A percentile compares a stretch with the other conserved stretches of the same genome.
Conservation (phyloP, 208 protist species). For the Leishmania arabica region DNA sequence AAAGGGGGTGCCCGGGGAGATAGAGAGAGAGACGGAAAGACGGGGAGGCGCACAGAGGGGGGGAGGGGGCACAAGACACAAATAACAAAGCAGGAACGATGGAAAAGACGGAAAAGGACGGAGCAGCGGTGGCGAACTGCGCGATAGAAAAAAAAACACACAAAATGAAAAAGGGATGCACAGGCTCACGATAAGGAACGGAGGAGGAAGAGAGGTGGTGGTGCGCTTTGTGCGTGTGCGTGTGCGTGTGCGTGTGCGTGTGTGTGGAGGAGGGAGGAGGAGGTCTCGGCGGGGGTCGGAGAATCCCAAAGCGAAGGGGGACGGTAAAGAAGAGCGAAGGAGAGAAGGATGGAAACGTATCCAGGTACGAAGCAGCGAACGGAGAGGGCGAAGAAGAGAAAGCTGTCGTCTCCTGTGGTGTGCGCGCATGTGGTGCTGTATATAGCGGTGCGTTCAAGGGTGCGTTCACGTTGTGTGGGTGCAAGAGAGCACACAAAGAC, state of each 20-base stretch:
- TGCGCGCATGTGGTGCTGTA: background rate
- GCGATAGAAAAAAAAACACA: no score
- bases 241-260: background rate
- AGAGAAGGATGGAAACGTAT: background rate
- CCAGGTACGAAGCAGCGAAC: background rate
- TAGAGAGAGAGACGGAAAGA: no score
- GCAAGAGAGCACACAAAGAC: background rate
- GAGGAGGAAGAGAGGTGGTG: background rate
- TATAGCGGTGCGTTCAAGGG: background rate
- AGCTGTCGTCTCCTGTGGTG: background rate
- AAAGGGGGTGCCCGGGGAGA: background rate
- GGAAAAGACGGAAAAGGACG: background rate
- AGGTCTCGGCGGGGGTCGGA: background rate
- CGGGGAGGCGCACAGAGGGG: background rate
- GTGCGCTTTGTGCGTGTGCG: background rate
- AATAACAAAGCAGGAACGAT: background rate
- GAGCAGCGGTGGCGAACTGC: background rate
- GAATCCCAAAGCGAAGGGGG: background rate
- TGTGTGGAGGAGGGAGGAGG: background rate
- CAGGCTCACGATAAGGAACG: background rate
- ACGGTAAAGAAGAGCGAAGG: slow-evolving; percentile 1
- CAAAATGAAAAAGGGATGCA: background rate
- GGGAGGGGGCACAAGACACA: background rate
- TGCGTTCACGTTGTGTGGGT: background rate
- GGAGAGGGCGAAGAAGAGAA: background rate